phyloP scores from a whole-genome alignment of 1,139 yeast genomes.

The Taphrina confusa region DNA sequence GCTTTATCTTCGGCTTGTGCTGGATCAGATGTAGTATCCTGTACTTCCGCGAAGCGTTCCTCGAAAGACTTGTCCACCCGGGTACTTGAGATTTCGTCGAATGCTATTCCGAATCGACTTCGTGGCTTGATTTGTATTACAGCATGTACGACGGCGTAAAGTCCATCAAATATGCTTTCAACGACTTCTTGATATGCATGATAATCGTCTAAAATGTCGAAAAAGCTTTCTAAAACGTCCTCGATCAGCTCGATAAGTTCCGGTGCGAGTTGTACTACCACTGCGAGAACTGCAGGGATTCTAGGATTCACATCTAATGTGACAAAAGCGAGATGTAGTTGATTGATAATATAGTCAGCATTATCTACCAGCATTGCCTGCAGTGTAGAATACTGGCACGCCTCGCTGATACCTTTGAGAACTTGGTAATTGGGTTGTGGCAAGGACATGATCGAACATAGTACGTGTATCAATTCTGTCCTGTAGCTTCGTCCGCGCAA shows the following conservation, averaged over 20 bases:
- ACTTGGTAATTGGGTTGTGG: slow-evolving; percentile 54
- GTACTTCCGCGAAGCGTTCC: slow-evolving; percentile 42
- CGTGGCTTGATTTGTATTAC: slow-evolving; percentile 47
- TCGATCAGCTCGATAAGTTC: slow-evolving; percentile 64
- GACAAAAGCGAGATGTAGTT: slow-evolving; percentile 66
- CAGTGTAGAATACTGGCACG: slow-evolving; percentile 55
- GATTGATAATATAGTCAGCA: slow-evolving; percentile 77
- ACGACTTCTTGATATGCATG: slow-evolving; percentile 77
- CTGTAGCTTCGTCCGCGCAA: slow-evolving; percentile 51
- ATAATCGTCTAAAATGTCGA: slow-evolving; percentile 74
- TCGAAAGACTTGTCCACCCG: slow-evolving; percentile 47
- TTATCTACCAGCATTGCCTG: slow-evolving; percentile 61
- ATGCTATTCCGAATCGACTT: background rate
- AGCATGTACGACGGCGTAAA: slow-evolving; percentile 64
- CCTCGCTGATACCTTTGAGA: slow-evolving; percentile 54
- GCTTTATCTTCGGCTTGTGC: slow-evolving; percentile 45
- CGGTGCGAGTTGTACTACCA: slow-evolving; percentile 71
- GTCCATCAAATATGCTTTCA: slow-evolving; percentile 72
- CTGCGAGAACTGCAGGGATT: slow-evolving; percentile 67
- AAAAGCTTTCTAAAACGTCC: slow-evolving; percentile 72
- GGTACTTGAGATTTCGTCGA: slow-evolving; percentile 37
- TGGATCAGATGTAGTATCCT: slow-evolving; percentile 35
- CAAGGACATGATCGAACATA: slow-evolving; percentile 59
- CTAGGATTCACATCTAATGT: slow-evolving; percentile 72
- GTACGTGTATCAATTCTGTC: slow-evolving; percentile 56